Evolutionary conservation across 2,329 filamentous ascomycete genomes (phyloP).

Genomic region (Penicillium sclerotigenum): DNA sequence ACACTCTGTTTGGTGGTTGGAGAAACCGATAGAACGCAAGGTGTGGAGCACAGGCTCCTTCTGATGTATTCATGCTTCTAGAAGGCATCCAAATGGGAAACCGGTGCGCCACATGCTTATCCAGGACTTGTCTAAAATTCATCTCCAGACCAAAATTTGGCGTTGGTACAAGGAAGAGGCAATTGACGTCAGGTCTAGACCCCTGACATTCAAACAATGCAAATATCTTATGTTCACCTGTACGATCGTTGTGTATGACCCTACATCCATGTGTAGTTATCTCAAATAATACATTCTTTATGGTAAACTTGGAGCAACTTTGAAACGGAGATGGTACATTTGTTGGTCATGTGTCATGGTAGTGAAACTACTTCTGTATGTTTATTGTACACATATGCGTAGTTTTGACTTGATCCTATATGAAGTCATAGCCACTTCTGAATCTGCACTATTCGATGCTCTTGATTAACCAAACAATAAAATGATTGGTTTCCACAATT

Average conservation of each 20-base stretch:
- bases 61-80: conserved; percentile 6
- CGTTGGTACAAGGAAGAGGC: conserved; percentile 3
- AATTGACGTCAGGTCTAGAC: conserved; percentile 18
- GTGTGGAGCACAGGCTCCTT: conserved; percentile 11
- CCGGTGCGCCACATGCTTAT: conserved; percentile 12
- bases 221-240: background rate
- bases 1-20: conserved; percentile 15
- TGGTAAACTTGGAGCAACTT: too few species aligned
- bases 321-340: background rate
- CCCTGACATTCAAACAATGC: conserved; percentile 5
- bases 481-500: background rate
- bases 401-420: background rate
- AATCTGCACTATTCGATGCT: background rate
- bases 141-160: conserved; percentile 11
- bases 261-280: background rate
- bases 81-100: background rate
- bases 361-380: background rate
- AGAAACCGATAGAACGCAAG: conserved; percentile 5
- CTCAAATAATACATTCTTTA: too few species aligned
- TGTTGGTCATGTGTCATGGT: background rate
- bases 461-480: background rate
- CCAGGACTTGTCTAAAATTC: conserved; percentile 8
- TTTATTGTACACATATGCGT: background rate
- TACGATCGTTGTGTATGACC: background rate
- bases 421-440: background rate